Percentiles rank a stretch among this genome's conserved stretches.
Conservation (phyloP, 371 early-diverging fungal genomes). For the Haplosporangium sp. region DNA sequence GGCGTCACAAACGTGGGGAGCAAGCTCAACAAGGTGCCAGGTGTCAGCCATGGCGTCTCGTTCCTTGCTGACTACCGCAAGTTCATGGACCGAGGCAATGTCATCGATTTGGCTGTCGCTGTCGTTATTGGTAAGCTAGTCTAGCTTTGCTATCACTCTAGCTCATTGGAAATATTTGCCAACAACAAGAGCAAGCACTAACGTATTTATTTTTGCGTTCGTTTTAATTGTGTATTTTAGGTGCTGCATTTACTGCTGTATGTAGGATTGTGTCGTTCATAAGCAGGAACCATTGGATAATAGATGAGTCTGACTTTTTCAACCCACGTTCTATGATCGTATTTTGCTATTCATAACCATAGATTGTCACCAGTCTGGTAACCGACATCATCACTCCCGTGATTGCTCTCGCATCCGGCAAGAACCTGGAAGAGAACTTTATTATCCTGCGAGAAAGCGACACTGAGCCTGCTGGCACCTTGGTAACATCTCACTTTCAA, state of each 20-base stretch:
- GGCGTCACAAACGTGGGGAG: slow-evolving; percentile 36
- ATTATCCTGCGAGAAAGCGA: slow-evolving; percentile 12
- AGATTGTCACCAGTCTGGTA: slow-evolving; percentile 54
- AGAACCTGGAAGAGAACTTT: slow-evolving; percentile 54
- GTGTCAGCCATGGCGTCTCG: slow-evolving; percentile 45
- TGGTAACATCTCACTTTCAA: neutral
- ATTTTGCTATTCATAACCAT: neutral
- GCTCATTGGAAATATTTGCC: neutral
- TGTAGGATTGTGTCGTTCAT: neutral
- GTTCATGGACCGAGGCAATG: slow-evolving; percentile 63
- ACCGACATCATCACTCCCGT: slow-evolving; percentile 50
- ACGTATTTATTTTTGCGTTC: neutral
- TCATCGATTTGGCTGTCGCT: slow-evolving; percentile 65
- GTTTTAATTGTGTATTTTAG: neutral
- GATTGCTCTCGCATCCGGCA: slow-evolving; percentile 42
- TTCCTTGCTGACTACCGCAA: slow-evolving; percentile 57
- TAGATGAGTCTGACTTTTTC: no score
- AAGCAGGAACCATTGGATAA: no score
- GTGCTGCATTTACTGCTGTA: slow-evolving; percentile 52
- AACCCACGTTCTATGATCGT: neutral
- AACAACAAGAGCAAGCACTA: neutral
- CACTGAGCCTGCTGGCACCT: neutral
- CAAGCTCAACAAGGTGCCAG: slow-evolving; percentile 36
- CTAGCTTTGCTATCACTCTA: neutral
- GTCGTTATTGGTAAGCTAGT: slow-evolving; percentile 65